These are phyloP conservation scores for Colletotrichum echinochloae DNA, from an alignment of 2,329 filamentous ascomycete species.

Conservation along the genomic window DNA sequence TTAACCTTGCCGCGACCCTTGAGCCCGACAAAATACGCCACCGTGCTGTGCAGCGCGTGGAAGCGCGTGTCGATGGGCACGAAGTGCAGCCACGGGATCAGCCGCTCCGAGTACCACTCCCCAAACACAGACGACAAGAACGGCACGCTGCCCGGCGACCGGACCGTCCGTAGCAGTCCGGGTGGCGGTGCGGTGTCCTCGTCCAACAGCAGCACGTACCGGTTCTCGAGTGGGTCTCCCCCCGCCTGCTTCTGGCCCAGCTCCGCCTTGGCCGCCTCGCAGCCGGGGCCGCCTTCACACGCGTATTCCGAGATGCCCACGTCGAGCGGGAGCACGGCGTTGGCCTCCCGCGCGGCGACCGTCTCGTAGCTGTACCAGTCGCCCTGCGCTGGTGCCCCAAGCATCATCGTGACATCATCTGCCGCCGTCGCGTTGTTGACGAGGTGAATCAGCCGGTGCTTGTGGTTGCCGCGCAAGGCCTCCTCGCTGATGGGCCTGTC, in stretches of 20 bases:
- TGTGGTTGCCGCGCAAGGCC: conserved; percentile 74
- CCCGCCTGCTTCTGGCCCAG: conserved; percentile 58
- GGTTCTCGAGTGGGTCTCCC: conserved; percentile 72
- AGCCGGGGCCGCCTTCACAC: conserved; percentile 63
- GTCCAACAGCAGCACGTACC: conserved; percentile 80
- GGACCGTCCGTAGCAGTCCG: conserved; percentile 71
- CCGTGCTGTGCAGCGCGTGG: conserved; percentile 78
- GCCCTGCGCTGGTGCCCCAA: conserved; percentile 57
- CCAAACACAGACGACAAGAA: conserved; percentile 79
- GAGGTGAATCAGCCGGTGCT: conserved; percentile 78
- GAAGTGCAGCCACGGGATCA: conserved; percentile 84
- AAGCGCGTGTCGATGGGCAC: conserved; percentile 81
- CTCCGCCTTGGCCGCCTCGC: conserved; percentile 63
- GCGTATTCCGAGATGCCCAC: conserved; percentile 70
- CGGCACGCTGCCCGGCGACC: conserved; percentile 71
- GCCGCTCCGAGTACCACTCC: conserved; percentile 82
- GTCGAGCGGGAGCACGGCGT: conserved; percentile 64
- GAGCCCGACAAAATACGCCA: conserved; percentile 79
- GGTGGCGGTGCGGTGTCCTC: conserved; percentile 74
- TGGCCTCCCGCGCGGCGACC: conserved; percentile 65
- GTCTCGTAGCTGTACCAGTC: conserved; percentile 65
- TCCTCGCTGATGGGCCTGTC: conserved; percentile 64
- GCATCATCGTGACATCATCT: conserved; percentile 66
- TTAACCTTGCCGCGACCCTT: conserved; percentile 57
- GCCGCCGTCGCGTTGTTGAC: conserved; percentile 67